Evolutionary conservation across 1,284 basidiomycete species (phyloP), one percentile per base, ranked within the genome.

Genomic region (Mycosarcoma maydis): DNA sequence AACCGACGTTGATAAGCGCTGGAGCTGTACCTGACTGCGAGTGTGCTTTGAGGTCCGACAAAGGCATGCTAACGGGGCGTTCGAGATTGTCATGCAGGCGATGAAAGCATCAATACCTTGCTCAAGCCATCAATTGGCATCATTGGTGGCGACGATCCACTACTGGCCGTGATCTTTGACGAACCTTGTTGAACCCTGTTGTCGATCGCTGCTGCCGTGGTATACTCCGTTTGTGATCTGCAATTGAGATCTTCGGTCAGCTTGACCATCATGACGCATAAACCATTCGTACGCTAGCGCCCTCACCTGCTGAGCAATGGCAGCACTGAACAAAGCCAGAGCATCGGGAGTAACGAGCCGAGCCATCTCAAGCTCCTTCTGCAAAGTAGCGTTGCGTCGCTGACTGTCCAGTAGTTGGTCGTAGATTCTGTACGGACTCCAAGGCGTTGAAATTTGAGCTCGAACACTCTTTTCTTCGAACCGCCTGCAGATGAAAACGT

Each of bases 321-420:
- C 20, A 24, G 27, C 61, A 33, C 55, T 65, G 19, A 65, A 54
- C 13, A 54, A 24, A 11, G 39, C 32, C 1, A 65, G 51, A 30
- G 45, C 19, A 22, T 65, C 61, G 6, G 46, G 42, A 9, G 34
- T 34, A 23, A 58, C 44, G 29, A 65, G 26, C 6, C 50, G 61
- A 24, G 47, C 54, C 32, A 50, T 5, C 2, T 24, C 29, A 10
- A 65, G 61, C 33, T 65, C 55, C 16, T 54, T 23, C 20, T 54
- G 50, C 41, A 65, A 36, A 13, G n/a, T 24, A 24, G 33, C 41
- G 49, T 50, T 65, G n/a, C 33, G 46, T 50, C 55, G 50, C 3
- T 34, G 47, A 39, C 55, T 54, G 10, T 65, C 50, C 24, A 57
- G 61, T 14, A 65, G 29, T 20, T 50, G 50, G 14, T 58, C 43